Base-by-base conservation (phyloP, 345 rosid genomes). In the Eucalyptus coolabah region DNA sequence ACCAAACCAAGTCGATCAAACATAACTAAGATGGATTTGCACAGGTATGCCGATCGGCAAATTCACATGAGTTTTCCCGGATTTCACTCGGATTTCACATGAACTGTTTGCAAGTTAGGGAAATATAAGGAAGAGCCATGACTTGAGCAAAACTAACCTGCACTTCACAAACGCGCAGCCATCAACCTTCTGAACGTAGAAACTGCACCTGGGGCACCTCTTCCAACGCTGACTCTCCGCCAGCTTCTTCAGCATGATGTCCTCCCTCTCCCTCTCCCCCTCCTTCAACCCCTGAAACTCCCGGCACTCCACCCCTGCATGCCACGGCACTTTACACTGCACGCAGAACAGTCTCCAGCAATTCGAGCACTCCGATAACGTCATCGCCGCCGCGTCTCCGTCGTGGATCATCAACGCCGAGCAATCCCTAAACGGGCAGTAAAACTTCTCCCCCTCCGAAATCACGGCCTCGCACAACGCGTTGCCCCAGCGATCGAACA, bases 361-460 rank as follows among this genome's bases (percentile, higher is more conserved):
- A 60, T 87, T 2, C 4, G 96, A 94, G 50, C 96, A 95, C 88
- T 89, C 90, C 4, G 92, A 89, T 72, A 91, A 86, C 86, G 45
- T 90, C 18, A 90, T 26, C 21, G 9, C 67, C 83, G 59, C 69
- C 83, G 59, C 81, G 16, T 63, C 72, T 21, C 91, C 92, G 80
- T 94, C 95, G 19, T 88, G 81, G 34, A 94, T 87, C 93, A 94
- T 47, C 91, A 94, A n/a, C 5, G 89, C 91, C 15, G 95, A 94
- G 88, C 94, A 94, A 90, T 95, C 95, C 88, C 90, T 92, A 56
- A 47, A 97, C 3, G 98, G 97, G 86, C 97, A 94, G 81, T 94
- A 95, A 47, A 94, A 89, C 67, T 85, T 93, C 63, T 89, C 87
- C n/a, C 91, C 59, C 67, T 90, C 90, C 65, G 89, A 69, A 72